phyloP scores from a whole-genome alignment of 208 protist genomes.

The Leishmania turanica region DNA sequence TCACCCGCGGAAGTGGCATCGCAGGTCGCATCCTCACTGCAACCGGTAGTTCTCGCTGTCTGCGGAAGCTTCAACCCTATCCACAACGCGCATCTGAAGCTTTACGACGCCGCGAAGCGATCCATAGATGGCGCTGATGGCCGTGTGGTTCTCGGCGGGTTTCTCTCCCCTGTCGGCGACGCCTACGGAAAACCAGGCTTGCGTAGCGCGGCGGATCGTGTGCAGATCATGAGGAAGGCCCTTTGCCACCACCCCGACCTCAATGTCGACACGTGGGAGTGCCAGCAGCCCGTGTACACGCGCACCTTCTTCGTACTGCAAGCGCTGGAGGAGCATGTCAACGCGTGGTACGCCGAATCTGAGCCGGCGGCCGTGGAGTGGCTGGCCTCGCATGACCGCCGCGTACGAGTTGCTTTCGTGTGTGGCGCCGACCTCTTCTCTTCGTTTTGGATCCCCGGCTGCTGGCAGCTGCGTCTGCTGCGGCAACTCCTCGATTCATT shows the following conservation, averaged over 20 bases:
- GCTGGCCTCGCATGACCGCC: constrained; percentile 20
- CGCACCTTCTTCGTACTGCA: constrained; percentile 67
- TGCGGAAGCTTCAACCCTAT: constrained; percentile 89
- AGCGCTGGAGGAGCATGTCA: constrained; percentile 56
- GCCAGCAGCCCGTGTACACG: constrained; percentile 59
- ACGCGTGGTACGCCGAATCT: constrained; percentile 42
- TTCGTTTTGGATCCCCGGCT: constrained; percentile 68
- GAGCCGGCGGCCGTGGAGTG: constrained; percentile 22
- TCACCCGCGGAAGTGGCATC: neutral
- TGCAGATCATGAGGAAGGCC: constrained; percentile 38
- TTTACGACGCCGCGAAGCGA: constrained; percentile 53
- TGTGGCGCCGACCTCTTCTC: constrained; percentile 82
- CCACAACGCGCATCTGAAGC: constrained; percentile 68
- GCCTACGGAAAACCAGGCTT: constrained; percentile 76
- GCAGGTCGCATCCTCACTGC: neutral
- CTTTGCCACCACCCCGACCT: constrained; percentile 48
- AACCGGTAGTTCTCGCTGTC: constrained; percentile 56
- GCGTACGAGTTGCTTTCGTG: constrained; percentile 52
- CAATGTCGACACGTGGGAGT: constrained; percentile 79
- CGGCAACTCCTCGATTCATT: constrained; percentile 60
- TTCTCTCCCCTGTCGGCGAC: constrained; percentile 80
- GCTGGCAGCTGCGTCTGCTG: constrained; percentile 69
- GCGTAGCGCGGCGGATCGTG: constrained; percentile 40
- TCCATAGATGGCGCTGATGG: constrained; percentile 12
- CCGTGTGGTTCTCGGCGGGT: constrained; percentile 65